phyloP scores from a whole-genome alignment of 2,329 filamentous ascomycete species.

The Mycogone perniciosa region DNA sequence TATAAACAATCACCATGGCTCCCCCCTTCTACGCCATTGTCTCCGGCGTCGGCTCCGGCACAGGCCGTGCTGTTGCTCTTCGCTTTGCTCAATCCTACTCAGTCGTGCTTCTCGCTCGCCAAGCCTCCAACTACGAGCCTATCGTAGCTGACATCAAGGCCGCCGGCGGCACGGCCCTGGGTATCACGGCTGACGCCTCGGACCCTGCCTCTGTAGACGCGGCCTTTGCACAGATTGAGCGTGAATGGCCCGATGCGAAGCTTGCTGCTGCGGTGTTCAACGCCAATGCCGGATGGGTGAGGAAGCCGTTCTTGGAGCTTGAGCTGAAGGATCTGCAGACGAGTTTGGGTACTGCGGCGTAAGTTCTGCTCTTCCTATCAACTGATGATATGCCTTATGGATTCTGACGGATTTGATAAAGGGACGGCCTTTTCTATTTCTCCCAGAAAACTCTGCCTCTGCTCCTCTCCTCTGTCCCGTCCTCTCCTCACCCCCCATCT shows the following conservation, averaged over 20 bases:
- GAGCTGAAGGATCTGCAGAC: slow-evolving; percentile 42
- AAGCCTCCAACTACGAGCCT: slow-evolving; percentile 56
- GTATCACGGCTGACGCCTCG: slow-evolving; percentile 49
- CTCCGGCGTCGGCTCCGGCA: slow-evolving; percentile 68
- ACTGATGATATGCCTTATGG: too few relatives aligned
- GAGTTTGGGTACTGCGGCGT: slow-evolving; percentile 44
- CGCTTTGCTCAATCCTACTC: slow-evolving; percentile 61
- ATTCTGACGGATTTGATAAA: slow-evolving; percentile 20
- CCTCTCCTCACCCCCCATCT: slow-evolving; percentile 59
- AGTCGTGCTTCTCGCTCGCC: slow-evolving; percentile 68
- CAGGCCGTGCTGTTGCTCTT: slow-evolving; percentile 47
- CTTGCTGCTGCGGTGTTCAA: slow-evolving; percentile 67
- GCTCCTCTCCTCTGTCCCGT: slow-evolving; percentile 54
- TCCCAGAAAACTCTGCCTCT: slow-evolving; percentile 64
- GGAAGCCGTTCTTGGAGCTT: slow-evolving; percentile 55
- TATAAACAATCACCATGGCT: neutral
- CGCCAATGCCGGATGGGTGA: slow-evolving; percentile 45
- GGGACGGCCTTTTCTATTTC: slow-evolving; percentile 68
- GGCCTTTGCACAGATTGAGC: slow-evolving; percentile 57
- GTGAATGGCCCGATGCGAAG: slow-evolving; percentile 48
- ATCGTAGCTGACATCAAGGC: slow-evolving; percentile 63
- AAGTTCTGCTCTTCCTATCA: slow-evolving; percentile 20
- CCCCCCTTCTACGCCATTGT: slow-evolving; percentile 56
- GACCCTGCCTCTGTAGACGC: slow-evolving; percentile 42
- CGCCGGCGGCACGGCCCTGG: slow-evolving; percentile 62